Evolutionary conservation across 2,329 filamentous ascomycete species (phyloP).

Genomic region (Aspergillus melleus): DNA sequence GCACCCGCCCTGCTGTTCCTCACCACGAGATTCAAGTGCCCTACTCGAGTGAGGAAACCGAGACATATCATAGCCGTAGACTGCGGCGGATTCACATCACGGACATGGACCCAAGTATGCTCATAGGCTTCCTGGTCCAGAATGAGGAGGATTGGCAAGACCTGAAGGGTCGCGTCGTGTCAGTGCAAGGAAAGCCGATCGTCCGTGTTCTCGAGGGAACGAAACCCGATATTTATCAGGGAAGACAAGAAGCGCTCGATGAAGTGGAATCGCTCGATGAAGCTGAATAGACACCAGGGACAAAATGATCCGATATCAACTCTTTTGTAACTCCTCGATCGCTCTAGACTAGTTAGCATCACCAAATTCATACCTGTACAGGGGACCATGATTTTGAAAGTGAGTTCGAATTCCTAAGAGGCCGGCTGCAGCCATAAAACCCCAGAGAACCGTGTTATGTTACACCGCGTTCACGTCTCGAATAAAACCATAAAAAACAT

Average conservation of each 20-base stretch:
- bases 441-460: conserved; percentile 45
- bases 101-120: conserved; percentile 98
- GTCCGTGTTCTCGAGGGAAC: conserved; percentile 77
- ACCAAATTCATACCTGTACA: neutral
- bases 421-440: conserved; percentile 16
- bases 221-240: conserved; percentile 52
- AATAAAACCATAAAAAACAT: conserved; percentile 44
- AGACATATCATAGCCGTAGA: conserved; percentile 83
- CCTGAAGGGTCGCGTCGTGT: conserved; percentile 75
- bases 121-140: conserved; percentile 87
- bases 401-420: conserved; percentile 36
- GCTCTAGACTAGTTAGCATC: too few relatives aligned
- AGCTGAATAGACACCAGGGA: conserved; percentile 37
- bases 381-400: conserved; percentile 10
- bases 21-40: conserved; percentile 54
- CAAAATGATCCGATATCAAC: neutral
- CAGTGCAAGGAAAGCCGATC: conserved; percentile 78
- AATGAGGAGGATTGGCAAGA: conserved; percentile 79
- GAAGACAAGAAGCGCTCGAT: conserved; percentile 74
- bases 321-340: neutral
- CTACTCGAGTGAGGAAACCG: conserved; percentile 69
- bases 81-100: conserved; percentile 78
- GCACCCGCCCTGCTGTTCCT: conserved; percentile 73
- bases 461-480: conserved; percentile 46
- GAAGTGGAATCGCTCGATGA: conserved; percentile 90